A percentile compares a stretch with the other conserved stretches of the same genome.
Conservation (phyloP, 192 early-diverging fungal genomes). For the Spizellomyces punctatus region DNA sequence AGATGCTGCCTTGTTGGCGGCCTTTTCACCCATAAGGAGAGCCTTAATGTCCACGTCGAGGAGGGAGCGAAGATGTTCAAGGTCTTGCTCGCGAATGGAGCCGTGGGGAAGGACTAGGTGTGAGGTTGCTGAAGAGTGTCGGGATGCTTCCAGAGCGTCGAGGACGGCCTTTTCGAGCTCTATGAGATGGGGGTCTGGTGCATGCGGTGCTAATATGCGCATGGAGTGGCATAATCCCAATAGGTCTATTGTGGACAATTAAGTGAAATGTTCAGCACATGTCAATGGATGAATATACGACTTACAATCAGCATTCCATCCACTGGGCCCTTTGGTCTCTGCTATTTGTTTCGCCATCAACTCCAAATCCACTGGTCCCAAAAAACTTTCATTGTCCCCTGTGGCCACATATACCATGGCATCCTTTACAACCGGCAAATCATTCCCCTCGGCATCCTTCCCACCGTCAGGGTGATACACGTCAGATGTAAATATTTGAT, state of each 20-base stretch:
- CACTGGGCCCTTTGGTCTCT: slow-evolving; percentile 52
- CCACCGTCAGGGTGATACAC: slow-evolving; percentile 51
- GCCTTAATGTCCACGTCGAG: slow-evolving; percentile 11
- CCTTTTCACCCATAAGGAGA: slow-evolving; percentile 4
- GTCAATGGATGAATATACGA: neutral
- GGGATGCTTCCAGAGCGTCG: neutral
- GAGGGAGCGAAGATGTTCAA: slow-evolving; percentile 3
- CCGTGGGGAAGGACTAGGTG: neutral
- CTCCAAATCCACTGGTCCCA: slow-evolving; percentile 65
- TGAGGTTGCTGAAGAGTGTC: neutral
- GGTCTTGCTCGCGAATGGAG: neutral
- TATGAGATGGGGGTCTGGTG: slow-evolving; percentile 17
- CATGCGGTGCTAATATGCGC: slow-evolving; percentile 22
- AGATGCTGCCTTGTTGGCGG: neutral
- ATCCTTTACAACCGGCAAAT: slow-evolving; percentile 33
- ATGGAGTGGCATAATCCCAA: slow-evolving; percentile 23
- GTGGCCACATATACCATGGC: slow-evolving; percentile 83
- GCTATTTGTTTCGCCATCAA: slow-evolving; percentile 70
- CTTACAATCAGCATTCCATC: slow-evolving; percentile 40
- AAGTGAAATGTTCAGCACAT: neutral
- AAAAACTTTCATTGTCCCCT: slow-evolving; percentile 75
- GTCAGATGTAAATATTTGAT: slow-evolving; percentile 63
- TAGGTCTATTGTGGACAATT: slow-evolving; percentile 7
- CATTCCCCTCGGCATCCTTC: neutral
- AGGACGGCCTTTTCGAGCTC: slow-evolving; percentile 12